Conservation (phyloP, 331 rosid genomes). For the Quercus phellos region DNA sequence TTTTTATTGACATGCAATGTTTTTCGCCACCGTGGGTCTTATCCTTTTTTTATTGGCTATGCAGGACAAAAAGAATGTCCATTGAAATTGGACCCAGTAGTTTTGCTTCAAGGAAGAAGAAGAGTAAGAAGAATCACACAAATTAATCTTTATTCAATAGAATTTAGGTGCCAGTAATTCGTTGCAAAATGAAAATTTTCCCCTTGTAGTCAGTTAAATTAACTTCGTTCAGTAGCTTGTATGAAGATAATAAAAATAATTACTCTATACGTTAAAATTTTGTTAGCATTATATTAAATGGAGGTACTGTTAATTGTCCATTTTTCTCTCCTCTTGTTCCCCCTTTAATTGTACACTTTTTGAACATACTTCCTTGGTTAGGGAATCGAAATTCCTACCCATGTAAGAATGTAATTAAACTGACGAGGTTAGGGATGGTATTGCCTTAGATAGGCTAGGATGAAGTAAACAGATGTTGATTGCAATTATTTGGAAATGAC, state of each 20-base stretch:
- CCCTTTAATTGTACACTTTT: too few species aligned
- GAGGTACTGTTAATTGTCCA: too few species aligned
- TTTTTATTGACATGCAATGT: background rate
- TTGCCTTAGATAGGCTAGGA: too few species aligned
- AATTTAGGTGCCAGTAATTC: background rate
- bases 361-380: too few species aligned
- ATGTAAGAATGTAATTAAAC: too few species aligned
- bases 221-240: background rate
- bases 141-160: slow-evolving; percentile 11
- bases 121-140: slow-evolving; percentile 46
- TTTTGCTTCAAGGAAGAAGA: slow-evolving; percentile 91
- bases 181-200: background rate
- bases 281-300: background rate
- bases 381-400: too few species aligned
- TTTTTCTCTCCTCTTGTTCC: too few species aligned
- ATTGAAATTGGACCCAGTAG: slow-evolving; percentile 84
- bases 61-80: slow-evolving; percentile 84
- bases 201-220: background rate
- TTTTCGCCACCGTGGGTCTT: background rate
- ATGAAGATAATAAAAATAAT: background rate
- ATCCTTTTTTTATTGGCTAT: slow-evolving; percentile 2
- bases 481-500: too few species aligned
- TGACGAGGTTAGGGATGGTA: too few species aligned
- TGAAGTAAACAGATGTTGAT: too few species aligned
- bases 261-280: background rate